phyloP scores from a whole-genome alignment of 768 basidiomycete species.

The Phaeotremella skinneri region DNA sequence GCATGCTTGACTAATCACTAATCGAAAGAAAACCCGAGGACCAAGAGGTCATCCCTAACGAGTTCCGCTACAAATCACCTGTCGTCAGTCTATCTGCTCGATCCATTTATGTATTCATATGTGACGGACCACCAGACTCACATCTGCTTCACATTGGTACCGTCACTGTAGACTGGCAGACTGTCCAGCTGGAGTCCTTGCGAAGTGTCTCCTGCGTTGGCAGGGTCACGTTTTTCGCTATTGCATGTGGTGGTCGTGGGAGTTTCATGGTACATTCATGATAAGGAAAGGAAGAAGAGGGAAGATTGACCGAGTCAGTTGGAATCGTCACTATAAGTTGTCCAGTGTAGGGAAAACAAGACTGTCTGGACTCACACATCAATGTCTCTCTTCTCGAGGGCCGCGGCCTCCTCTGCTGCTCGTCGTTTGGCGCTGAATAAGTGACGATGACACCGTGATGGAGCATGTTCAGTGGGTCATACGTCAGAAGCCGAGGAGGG shows the following conservation, averaged over 20 bases:
- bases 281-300: conserved; percentile 1
- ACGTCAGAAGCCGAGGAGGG: neutral
- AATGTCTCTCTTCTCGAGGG: neutral
- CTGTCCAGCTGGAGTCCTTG: conserved; percentile 5
- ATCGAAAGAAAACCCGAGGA: no score
- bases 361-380: neutral
- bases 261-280: neutral
- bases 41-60: no score
- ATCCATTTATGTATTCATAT: no score
- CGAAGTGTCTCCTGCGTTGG: neutral
- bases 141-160: conserved; percentile 5
- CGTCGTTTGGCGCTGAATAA: neutral
- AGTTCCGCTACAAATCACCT: no score
- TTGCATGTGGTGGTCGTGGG: neutral
- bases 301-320: neutral
- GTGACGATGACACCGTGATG: no score
- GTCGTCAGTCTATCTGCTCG: no score
- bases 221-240: conserved; percentile 10
- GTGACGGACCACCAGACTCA: neutral
- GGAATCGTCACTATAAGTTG: no score
- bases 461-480: no score
- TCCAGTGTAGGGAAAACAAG: no score
- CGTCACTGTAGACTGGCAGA: conserved; percentile 6
- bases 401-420: neutral
- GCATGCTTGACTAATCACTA: no score